Base-by-base conservation (phyloP, 139 green algal genomes). In the Closterium sp. region DNA sequence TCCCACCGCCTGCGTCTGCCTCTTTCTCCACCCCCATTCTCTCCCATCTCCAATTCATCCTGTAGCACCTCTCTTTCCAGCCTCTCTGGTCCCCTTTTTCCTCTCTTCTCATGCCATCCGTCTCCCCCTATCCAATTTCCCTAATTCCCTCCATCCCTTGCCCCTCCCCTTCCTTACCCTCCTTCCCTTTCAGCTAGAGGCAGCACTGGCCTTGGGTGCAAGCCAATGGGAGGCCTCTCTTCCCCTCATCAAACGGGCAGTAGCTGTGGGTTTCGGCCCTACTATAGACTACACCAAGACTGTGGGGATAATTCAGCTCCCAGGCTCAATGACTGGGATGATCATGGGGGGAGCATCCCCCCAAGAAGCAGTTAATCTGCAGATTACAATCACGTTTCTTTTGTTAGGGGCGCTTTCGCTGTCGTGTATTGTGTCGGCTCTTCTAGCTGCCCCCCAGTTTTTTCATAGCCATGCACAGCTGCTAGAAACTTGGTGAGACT, bases 261-360 rank as follows among this genome's bases (percentile, higher is more conserved):
- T 93, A 22, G 70, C 28, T 4, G 22, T 90, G 30, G 90, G 85
- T 0, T 30, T 93, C 27, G 85, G 85, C 13, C 90, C 90, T 21
- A 62, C 90, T 3, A 86, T 93, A 22, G 90, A 93, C 86, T 84
- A 90, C 30, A 31, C 85, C 21, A 93, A 91, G 29, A 93, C 84
- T 3, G 73, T 91, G 17, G 90, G 90, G 24, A n/a, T 93, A 2
- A 32, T 93, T 24, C 31, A 34, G 28, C 85, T 92, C 31, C 90
- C 90, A 27, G 90, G 79, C n/a, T 28, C 90, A 22, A 92, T 91
- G 85, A 93, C 90, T 13, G 90, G 90, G 30, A 86, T 93, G 28
- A 93, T 93, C 86, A 85, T 93, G 85, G 90, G 90, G 17, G 90
- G 90, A 9, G 38, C 90, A 1, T 91, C 90, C 4, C 84, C 85